Base-by-base conservation (phyloP, 495 filamentous ascomycete genomes). In the Lasiosphaeria miniovina region DNA sequence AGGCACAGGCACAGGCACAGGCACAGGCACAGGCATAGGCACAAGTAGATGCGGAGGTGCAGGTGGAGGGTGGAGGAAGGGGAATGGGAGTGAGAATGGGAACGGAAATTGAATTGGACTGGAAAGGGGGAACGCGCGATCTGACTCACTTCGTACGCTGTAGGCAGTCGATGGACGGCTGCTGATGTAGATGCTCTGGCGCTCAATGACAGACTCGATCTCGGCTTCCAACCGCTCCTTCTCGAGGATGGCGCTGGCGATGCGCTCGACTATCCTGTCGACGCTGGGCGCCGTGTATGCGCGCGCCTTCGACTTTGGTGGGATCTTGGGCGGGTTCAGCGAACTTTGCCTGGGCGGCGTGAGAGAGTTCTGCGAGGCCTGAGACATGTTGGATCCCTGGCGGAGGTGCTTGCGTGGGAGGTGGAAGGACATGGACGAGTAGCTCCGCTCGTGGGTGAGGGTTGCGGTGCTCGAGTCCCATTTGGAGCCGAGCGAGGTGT, bases 181-280 rank as follows among this genome's bases (percentile, higher is more conserved):
- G 66, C 61, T 75, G 36, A 74, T 49, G 59, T 80, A 82, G 41
- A 81, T 69, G 66, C 76, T 82, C 65, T 80, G 79, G 31, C 80
- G 74, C 67, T 83, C 80, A 8, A 83, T 70, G 6, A 82, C 61
- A 45, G 77, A 75, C 35, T 84, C 77, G 58, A 84, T 82, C 54
- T 82, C 74, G 34, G 74, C 75, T 62, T 84, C 78, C 43, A 85
- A 53, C 46, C 69, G 71, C 55, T 80, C 78, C 61, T 76, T 78
- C 65, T 84, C 81, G 48, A 82, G 58, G 64, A 83, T 72, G 33
- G 76, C 79, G 51, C 71, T 78, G 46, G 80, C 80, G 56, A 84
- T 79, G 54, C 81, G 72, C 60, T 81, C 78, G 15, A 80, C 70
- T 34, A 78, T 74, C 15, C 66, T 64, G 41, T 76, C 73, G 53